Evolutionary conservation across 129 eudicot species (phyloP).

Genomic region (Silybum marianum): DNA sequence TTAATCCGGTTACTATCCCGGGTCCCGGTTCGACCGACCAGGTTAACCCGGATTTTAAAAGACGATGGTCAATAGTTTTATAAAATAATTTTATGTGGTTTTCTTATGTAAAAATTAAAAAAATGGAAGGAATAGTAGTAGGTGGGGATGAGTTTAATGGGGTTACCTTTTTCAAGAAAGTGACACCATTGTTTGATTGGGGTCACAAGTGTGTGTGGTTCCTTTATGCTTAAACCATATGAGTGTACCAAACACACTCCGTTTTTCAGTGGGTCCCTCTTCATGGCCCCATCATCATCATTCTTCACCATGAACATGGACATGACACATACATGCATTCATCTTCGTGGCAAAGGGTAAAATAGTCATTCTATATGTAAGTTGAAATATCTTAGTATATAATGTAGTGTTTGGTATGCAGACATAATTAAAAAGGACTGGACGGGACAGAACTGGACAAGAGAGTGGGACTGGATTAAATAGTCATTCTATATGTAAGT

Average conservation of each 20-base stretch:
- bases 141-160: conserved; percentile 28
- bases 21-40: too few species aligned
- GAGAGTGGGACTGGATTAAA: too few species aligned
- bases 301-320: conserved; percentile 33
- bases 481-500: too few species aligned
- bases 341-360: not conserved
- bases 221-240: conserved; percentile 38
- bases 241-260: conserved; percentile 36
- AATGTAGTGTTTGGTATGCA: too few species aligned
- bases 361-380: not conserved
- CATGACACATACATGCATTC: conserved; percentile 22
- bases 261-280: conserved; percentile 29
- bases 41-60: too few species aligned
- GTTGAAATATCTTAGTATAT: not conserved
- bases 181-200: conserved; percentile 32
- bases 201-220: conserved; percentile 38
- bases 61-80: too few species aligned
- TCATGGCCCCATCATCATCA: conserved; percentile 26
- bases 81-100: not conserved
- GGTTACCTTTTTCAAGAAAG: conserved; percentile 25
- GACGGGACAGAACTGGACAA: too few species aligned
- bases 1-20: too few species aligned
- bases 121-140: conserved; percentile 21
- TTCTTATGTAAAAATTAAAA: not conserved
- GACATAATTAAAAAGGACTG: too few species aligned